Conservation (phyloP, 768 basidiomycete genomes). For the Antrodiella citrinella region DNA sequence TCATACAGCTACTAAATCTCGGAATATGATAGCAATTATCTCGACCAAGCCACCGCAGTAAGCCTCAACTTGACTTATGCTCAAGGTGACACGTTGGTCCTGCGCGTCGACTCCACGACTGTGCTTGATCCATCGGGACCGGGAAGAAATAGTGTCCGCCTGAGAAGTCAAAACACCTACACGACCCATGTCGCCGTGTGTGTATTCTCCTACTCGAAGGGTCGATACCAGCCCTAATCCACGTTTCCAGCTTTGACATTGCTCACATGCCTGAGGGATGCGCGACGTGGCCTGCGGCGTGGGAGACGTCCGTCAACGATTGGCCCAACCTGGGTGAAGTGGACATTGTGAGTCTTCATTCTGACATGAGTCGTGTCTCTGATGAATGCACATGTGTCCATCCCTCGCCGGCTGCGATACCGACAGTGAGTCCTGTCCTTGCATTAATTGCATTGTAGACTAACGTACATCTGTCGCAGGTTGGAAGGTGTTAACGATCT, state of each 20-base stretch:
- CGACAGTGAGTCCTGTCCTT: neutral
- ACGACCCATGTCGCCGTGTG: conserved; percentile 33
- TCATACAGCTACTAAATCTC: neutral
- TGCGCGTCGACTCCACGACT: conserved; percentile 48
- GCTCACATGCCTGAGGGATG: conserved; percentile 52
- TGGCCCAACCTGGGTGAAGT: conserved; percentile 42
- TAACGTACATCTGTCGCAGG: conserved; percentile 9
- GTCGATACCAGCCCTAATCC: too few species aligned
- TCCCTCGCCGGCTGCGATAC: neutral
- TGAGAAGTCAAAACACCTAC: conserved; percentile 45
- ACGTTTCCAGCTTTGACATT: conserved; percentile 30
- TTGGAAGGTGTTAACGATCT: conserved; percentile 53
- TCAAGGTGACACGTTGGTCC: conserved; percentile 41
- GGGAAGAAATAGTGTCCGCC: conserved; percentile 51
- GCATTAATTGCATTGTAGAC: neutral
- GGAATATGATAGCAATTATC: conserved; percentile 29
- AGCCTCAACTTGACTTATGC: conserved; percentile 51
- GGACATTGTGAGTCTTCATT: conserved; percentile 27
- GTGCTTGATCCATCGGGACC: conserved; percentile 37
- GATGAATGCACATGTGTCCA: too few species aligned
- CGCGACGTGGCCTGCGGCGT: conserved; percentile 48
- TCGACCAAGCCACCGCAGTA: conserved; percentile 38
- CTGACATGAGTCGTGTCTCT: too few species aligned
- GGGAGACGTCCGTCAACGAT: conserved; percentile 36
- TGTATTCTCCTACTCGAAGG: conserved; percentile 9